Conservation (phyloP, 2,329 filamentous ascomycete species). For the Ophiostoma perfectum region DNA sequence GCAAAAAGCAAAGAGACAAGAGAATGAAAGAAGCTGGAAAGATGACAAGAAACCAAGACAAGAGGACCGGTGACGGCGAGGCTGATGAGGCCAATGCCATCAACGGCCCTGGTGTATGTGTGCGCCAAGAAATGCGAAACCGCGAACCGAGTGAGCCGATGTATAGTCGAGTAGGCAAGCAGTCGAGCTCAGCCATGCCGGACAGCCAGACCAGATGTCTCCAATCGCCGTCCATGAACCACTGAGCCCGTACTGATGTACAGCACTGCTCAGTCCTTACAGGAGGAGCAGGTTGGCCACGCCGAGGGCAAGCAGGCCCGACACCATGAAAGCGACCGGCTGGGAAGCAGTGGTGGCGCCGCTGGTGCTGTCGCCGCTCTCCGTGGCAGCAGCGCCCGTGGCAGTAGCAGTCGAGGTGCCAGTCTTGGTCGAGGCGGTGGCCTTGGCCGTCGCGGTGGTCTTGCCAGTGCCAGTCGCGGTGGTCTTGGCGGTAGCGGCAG, state of each 20-base stretch:
- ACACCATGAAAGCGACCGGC: constrained; percentile 8
- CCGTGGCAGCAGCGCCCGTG: constrained; percentile 8
- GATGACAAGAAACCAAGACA: neutral
- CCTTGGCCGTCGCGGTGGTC: constrained; percentile 11
- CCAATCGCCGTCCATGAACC: too few relatives aligned
- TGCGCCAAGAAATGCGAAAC: neutral
- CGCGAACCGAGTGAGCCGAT: neutral
- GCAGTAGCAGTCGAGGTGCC: constrained; percentile 2
- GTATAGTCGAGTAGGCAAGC: neutral
- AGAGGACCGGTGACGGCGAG: neutral
- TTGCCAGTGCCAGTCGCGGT: constrained; percentile 11
- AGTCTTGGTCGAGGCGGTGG: constrained; percentile 4
- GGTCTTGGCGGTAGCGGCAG: constrained; percentile 4
- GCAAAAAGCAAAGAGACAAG: neutral
- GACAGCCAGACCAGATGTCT: neutral
- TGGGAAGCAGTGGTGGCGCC: constrained; percentile 10
- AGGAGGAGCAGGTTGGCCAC: constrained; percentile 15
- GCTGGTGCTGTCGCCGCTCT: constrained; percentile 13
- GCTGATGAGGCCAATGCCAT: neutral
- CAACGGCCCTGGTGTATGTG: neutral
- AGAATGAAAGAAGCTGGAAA: neutral
- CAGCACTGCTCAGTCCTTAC: neutral
- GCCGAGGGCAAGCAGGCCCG: constrained; percentile 17
- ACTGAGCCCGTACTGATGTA: too few relatives aligned
- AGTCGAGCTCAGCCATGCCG: neutral